Base-by-base conservation (phyloP, 192 early-diverging fungal species). In the Linnemannia schmuckeri region DNA sequence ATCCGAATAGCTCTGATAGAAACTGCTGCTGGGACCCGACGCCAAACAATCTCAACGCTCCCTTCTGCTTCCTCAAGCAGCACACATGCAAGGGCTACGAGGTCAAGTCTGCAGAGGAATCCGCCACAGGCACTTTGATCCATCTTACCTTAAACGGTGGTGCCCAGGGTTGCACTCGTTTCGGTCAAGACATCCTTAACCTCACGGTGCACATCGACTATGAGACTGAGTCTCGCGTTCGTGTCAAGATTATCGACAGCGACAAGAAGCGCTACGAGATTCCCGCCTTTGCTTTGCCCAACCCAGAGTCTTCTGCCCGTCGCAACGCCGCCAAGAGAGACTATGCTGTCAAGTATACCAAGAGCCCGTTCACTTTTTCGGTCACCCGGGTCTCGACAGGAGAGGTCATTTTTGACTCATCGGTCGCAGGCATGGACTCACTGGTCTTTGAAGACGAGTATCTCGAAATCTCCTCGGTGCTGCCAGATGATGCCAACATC, bases 371-470 rank as follows among this genome's bases (percentile, higher is more conserved):
- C 52, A 81, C 88, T 0, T 92, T 92, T 44, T 76, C 81, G 5
- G 80, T 92, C 7, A 83, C 52, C 0, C 85, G 91, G 44, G 85
- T 83, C 63, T 80, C 74, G 20, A 85, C 89, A 33, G 81, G 82
- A 1, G 86, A 88, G 70, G 73, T 74, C 6, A 33, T 92, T 20
- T 92, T 92, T 76, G 84, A 91, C 75, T 90, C 89, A 0, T 77
- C 70, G 20, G 82, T 80, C 17, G 72, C 79, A 24, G 76, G 76
- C 3, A 46, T 89, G 81, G 91, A 87, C 54, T 78, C 91, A 1
- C 79, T 94, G 18, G 90, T 95, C 22, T 94, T 90, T 52, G 92
- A 94, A 76, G 91, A 94, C 77, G 92, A 94, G 80, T 95, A 94
- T 72, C 80, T 95, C 9, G 93, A 94, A 81, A 70, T 95, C 33